Base-by-base conservation (phyloP, 2,329 filamentous ascomycete species). In the Penicillium sp. region DNA sequence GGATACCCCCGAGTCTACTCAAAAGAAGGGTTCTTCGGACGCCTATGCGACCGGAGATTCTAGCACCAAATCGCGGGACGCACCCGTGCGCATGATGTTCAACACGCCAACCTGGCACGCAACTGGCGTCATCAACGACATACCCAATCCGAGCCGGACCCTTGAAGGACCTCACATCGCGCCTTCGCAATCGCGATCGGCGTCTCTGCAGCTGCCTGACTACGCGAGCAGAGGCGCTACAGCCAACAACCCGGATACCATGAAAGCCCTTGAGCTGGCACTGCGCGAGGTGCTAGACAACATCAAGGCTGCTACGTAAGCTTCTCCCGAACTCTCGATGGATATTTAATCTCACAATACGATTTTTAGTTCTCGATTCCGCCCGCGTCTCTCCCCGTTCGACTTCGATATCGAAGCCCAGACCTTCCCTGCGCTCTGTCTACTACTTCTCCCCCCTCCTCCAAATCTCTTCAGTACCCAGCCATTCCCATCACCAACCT, bases 401-500 rank as follows among this genome's bases (percentile, higher is more conserved):
- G 89, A 93, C 59, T 95, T 96, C 73, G 90, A 97, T 60, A 88
- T 93, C 27, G 84, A 92, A 54, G 81, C 88, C 4, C 84, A 96
- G 68, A 91, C 91, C 53, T 97, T 96, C 64, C 91, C 92, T 6
- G 86, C 89, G 6, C 81, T 97, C 33, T 91, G 88, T 29, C 82
- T 97, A 9, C 89, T 88, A 57, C 87, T 93, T 59, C 84, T 97
- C 1, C 84, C 88, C 29, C 81, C 89, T 8, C 91, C 92, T 3
- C 86, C 90, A 3, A 94, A 90, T 0, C 79, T 97, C 6, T 93
- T 92, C 74, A 88, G 90, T 8, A 84, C 87, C 0, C 90, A 87
- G 6, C 90, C 91, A 24, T 88, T 95, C 64, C 80, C 91, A 1
- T 90, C 88, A 0, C 79, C 84, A 17, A 84, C 86, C 3, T 94